Base-by-base conservation (phyloP, 2,329 filamentous ascomycete species). In the Decorospora gaudefroyi region DNA sequence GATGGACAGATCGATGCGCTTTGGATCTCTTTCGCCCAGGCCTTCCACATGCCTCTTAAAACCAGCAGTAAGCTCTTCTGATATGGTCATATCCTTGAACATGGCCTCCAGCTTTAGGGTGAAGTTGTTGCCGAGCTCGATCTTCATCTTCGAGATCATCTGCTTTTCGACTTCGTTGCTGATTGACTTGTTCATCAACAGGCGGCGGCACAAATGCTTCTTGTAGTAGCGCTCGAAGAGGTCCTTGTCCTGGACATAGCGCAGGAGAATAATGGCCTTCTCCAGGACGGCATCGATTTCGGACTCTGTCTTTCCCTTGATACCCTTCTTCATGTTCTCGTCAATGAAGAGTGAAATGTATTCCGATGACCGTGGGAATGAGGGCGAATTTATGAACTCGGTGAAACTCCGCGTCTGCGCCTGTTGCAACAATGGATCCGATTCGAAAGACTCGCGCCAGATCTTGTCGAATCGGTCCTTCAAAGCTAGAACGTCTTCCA, bases 211-310 rank as follows among this genome's bases (percentile, higher is more conserved):
- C 16, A 99, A 79, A 72, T 99, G 93, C 68, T 95, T 95, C 76
- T 97, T 96, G 76, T 99, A 97, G 71, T 99, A 99, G 4, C 88
- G 84, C 74, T 99, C 92, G 62, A 99, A 96, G 57, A 95, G 78
- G 67, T 99, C 93, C 72, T 92, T 93, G 63, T 97, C 92, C 42
- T 85, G 83, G 25, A 99, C 81, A 59, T 95, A 96, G 31, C 90
- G 85, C 38, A 99, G 80, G 5, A 99, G 76, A 0, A 86, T 83
- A 49, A 96, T 95, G 9, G 91, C 91, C 66, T 93, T 95, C 46
- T 96, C 91, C 27, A 97, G 76, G 1, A 95, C 82, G 6, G 74
- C 70, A 60, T 97, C 92, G 10, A 96, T 82, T 65, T 97, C 92
- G 18, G 78, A 79, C 60, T 97, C 93, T 0, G 89, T 92, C 76